Evolutionary conservation across 1,284 basidiomycete species (phyloP), one percentile per base, ranked within the genome.

Genomic region (Naganishia cerealis): DNA sequence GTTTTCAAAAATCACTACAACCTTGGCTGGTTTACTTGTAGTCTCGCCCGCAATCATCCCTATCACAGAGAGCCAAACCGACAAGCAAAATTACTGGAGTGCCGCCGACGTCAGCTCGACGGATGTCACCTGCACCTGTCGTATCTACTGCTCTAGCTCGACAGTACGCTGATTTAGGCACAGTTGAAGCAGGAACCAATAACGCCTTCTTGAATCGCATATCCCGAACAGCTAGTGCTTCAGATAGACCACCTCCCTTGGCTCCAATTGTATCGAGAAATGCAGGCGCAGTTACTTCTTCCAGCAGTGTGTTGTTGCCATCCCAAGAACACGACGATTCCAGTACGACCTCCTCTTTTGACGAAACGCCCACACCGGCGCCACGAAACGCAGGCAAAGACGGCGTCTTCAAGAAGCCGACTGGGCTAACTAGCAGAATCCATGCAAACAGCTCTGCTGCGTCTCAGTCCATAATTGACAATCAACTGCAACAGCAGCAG

Each of bases 31-130:
- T 50, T 15, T 13, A 9, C n/a, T 24, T 8, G 24, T 24, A 63
- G 61, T 63, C 61, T 54, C 50, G 61, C 10, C 61, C 61, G n/a
- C 50, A 54, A n/a, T 63, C 61, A 16, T 53, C 61, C 8, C 42
- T 63, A n/a, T 63, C 61, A 13, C 50, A 53, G n/a, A 63, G 3
- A 26, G 61, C 50, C 2, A 29, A 18, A 12, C 50, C 24, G 24
- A 29, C 6, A 8, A 54, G 61, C 61, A 42, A 21, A 13, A 1
- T 26, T 3, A 15, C n/a, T n/a, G 36, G 10, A 18, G 26, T 36
- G 18, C 18, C 36, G 16, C 40, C 57, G 3, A 15, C 57, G 33
- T 43, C 61, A 9, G 38, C 61, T n/a, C 33, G 36, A 10, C 33
- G 50, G 13, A 38, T 29, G 21, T 63, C 61, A 16, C 50, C 54